Base-by-base conservation (phyloP, 139 green algal genomes). In the Yamagishiella unicocca region DNA sequence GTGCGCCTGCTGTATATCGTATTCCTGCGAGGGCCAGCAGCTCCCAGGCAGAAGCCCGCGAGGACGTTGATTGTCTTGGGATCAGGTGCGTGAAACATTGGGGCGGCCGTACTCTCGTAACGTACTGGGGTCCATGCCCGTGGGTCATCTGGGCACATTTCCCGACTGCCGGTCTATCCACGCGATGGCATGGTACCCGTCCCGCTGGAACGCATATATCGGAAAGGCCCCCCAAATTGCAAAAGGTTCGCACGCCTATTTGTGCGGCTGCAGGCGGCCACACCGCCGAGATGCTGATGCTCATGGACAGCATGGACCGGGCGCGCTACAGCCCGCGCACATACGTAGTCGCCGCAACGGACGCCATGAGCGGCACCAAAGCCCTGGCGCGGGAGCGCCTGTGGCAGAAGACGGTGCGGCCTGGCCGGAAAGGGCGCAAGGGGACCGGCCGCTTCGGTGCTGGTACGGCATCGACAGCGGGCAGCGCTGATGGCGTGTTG, bases 221-320 rank as follows among this genome's bases (percentile, higher is more conserved):
- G 12, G 17, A 12, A 58, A 12, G 50, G 12, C 50, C 50, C 12
- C 50, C 12, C 50, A 25, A 17, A 25, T 58, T 58, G 50, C 50
- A 58, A 58, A 12, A 58, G 12, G 50, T 58, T 17, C 12, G 50
- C 50, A 58, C 12, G 12, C 12, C 50, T 12, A 58, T 17, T 58
- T 58, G 50, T 17, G 17, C 17, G 12, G 17, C 2, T 64, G 42
- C 92, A 98, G 96, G 96, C 9, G 96, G 96, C 2, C 96, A 99
- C 89, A 99, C 96, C 0, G 96, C 96, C 4, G 96, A 99, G 89
- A 98, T 99, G 95, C 88, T 99, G 43, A 88, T 82, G 72, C 84
- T 98, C 38, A 67, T 97, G 25, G 71, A 77, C 3, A 38, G 55
- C 2, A 64, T 99, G 31, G 75, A 74, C 46, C 37, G 62, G 35